phyloP scores from a whole-genome alignment of 208 protist species.

The Leishmania mexicana region DNA sequence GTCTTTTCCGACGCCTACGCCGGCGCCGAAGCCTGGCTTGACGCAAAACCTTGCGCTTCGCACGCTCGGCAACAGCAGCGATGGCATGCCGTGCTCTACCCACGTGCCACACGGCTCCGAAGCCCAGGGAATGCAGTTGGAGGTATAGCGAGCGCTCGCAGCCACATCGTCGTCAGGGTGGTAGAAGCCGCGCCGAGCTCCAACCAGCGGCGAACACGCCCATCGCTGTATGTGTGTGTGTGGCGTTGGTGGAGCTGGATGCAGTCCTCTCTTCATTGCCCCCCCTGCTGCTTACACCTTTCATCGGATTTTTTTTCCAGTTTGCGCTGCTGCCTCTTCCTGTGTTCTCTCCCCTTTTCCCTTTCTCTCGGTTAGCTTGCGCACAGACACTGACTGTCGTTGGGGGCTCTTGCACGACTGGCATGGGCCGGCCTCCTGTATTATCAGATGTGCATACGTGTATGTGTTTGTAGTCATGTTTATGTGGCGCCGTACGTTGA shows the following conservation, averaged over 20 bases:
- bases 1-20: background rate
- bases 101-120: background rate
- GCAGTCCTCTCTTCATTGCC: background rate
- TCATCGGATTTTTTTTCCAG: background rate
- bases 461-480: background rate
- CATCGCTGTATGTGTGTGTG: background rate
- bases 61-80: background rate
- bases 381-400: background rate
- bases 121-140: background rate
- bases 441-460: background rate
- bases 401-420: background rate
- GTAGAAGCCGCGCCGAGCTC: background rate
- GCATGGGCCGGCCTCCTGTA: background rate
- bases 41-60: constrained; percentile 8
- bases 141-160: background rate
- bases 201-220: background rate
- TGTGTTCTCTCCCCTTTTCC: background rate
- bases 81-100: background rate
- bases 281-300: background rate
- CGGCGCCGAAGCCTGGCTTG: background rate
- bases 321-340: background rate
- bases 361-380: background rate
- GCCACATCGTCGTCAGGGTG: background rate
- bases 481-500: background rate
- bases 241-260: background rate